A percentile compares a stretch with the other conserved stretches of the same genome.
Evolutionary conservation across 306 rosid species (phyloP).

Genomic region (Rubus parviflorus): DNA sequence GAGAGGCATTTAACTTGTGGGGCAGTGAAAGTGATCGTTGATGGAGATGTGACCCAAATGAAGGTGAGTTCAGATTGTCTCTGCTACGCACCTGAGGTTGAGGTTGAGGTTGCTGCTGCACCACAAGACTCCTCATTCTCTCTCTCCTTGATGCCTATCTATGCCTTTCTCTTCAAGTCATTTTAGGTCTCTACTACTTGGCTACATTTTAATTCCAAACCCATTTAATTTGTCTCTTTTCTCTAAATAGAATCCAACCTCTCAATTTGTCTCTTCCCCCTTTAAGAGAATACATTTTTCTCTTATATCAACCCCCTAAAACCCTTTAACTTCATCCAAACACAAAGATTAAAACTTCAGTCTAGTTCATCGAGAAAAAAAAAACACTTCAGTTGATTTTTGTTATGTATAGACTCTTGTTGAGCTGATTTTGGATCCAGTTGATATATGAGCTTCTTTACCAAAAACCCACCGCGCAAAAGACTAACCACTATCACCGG

Average conservation of each 20-base stretch:
- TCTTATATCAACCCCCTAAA: too few relatives aligned
- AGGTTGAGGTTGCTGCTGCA: background rate
- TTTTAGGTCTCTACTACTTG: background rate
- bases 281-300: too few relatives aligned
- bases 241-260: background rate
- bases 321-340: too few relatives aligned
- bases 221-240: background rate
- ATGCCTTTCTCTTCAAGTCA: background rate
- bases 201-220: background rate
- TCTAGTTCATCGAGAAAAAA: too few relatives aligned
- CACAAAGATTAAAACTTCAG: too few relatives aligned
- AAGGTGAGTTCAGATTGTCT: slow-evolving; percentile 6
- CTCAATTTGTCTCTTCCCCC: too few relatives aligned
- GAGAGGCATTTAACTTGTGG: slow-evolving; percentile 1
- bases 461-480: too few relatives aligned
- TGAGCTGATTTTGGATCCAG: too few relatives aligned
- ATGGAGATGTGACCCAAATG: slow-evolving; percentile 11
- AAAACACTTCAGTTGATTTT: too few relatives aligned
- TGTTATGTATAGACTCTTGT: too few relatives aligned
- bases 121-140: slow-evolving; percentile 27
- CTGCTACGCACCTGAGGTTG: slow-evolving; percentile 11
- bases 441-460: too few relatives aligned
- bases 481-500: too few relatives aligned
- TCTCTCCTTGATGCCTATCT: background rate
- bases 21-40: slow-evolving; percentile 10